A percentile compares a stretch with the other conserved stretches of the same genome.
These are phyloP conservation scores for Wallemia mellicola DNA, from an alignment of 1,284 basidiomycete species.

Conservation along the genomic window DNA sequence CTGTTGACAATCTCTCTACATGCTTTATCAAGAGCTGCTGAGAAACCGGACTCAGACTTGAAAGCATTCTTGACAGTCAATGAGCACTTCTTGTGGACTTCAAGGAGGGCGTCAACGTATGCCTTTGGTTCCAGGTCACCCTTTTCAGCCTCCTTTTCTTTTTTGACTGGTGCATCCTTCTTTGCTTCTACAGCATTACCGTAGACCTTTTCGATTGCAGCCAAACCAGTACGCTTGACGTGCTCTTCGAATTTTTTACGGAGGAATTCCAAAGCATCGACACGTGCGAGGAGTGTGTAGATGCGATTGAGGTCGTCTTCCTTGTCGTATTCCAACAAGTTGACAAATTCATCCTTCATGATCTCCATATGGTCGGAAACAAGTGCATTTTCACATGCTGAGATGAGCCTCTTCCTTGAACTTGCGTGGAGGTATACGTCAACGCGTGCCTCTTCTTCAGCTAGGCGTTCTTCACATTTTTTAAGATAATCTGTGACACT, in stretches of 20 bases:
- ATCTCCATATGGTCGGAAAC: conserved; percentile 60
- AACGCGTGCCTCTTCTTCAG: conserved; percentile 84
- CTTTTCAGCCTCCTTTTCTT: conserved; percentile 25
- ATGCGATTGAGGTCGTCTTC: conserved; percentile 79
- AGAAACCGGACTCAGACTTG: conserved; percentile 77
- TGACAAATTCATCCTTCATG: conserved; percentile 88
- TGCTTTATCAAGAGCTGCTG: conserved; percentile 69
- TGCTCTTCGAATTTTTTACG: conserved; percentile 80
- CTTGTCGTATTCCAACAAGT: conserved; percentile 68
- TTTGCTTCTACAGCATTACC: conserved; percentile 10
- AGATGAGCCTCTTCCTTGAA: conserved; percentile 59
- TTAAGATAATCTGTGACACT: conserved; percentile 87
- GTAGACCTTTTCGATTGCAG: conserved; percentile 46
- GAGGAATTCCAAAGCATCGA: conserved; percentile 67
- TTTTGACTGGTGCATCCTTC: no score
- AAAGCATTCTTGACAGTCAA: conserved; percentile 74
- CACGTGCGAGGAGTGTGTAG: conserved; percentile 72
- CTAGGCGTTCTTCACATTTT: conserved; percentile 71
- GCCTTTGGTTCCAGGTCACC: conserved; percentile 39
- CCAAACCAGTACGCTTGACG: conserved; percentile 65
- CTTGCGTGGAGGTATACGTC: conserved; percentile 74
- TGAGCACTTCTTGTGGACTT: conserved; percentile 72
- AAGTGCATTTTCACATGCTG: conserved; percentile 71
- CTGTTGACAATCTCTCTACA: conserved; percentile 88
- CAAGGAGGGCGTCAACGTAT: conserved; percentile 73